Percentiles rank a stretch among this genome's conserved stretches.
phyloP scores from a whole-genome alignment of 139 green algal species.

The Volvox africanus region DNA sequence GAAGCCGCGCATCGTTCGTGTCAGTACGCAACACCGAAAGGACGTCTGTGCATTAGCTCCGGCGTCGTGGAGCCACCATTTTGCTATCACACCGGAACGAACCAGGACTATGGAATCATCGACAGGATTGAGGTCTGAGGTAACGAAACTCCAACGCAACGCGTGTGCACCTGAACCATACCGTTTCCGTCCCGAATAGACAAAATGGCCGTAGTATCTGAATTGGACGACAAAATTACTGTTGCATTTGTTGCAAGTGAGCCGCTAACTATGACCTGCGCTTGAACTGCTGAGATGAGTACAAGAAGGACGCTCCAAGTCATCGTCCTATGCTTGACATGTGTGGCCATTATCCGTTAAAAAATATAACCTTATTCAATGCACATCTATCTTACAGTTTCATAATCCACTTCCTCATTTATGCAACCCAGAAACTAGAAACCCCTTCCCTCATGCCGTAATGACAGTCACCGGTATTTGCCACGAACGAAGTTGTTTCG shows the following conservation, averaged over 20 bases:
- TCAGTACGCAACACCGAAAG: neutral
- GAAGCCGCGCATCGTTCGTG: neutral
- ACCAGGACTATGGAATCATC: neutral
- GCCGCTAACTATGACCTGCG: neutral
- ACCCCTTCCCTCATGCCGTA: no score
- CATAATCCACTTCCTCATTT: no score
- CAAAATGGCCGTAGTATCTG: neutral
- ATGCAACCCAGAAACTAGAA: no score
- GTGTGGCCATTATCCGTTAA: no score
- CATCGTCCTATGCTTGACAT: no score
- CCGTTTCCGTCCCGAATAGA: neutral
- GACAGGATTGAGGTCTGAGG: neutral
- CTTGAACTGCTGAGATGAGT: no score
- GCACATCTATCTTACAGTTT: no score
- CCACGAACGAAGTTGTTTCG: no score
- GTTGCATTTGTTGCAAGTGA: neutral
- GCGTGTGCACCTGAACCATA: neutral
- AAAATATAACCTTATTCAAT: no score
- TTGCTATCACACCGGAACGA: neutral
- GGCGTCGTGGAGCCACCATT: neutral
- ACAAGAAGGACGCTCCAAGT: no score
- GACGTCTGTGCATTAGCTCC: neutral
- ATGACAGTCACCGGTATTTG: no score
- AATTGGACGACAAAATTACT: constrained; percentile 1
- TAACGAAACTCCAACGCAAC: neutral